Evolutionary conservation across 2,329 filamentous ascomycete species (phyloP), one percentile per base, ranked within the genome.

Genomic region (Dactylellina cionopaga): DNA sequence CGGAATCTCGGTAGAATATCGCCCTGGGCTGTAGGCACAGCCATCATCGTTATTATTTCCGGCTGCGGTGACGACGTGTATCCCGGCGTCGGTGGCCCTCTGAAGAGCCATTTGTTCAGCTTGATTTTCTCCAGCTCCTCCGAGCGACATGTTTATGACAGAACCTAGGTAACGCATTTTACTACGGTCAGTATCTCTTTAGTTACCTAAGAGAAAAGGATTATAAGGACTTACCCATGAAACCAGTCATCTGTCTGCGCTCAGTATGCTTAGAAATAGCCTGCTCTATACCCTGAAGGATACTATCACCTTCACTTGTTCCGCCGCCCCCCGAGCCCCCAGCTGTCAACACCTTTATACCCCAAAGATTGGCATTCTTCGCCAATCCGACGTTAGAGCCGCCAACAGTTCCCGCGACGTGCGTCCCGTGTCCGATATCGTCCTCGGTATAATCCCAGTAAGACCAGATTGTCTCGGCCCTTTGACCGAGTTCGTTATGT

Each of bases 131-230:
- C 80, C 29, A 78, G 66, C 0, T 6, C 83, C 83, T 11, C 85
- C 85, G 0, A 88, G 81, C n/a, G 84, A 87, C 83, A 88, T 84
- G 79, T 82, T 85, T 63, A 86, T 82, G 11, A 87, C 84, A 3
- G 84, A 75, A 74, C 59, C 59, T 33, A 37, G 27, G 10, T 7
- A 24, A 17, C 13, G n/a, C n/a, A 5, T 5, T 5, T 25, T 5
- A n/a, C 17, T 13, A 27, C 15, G 22, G 33, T 35, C 33, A 22
- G 9, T 11, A 13, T 6, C 10, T 24, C 5, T 33, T 31, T 17
- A 2, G n/a, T 13, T 58, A 41, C 15, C 10, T 17, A 44, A 15
- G 2, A 33, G 15, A 5, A 17, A n/a, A 17, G 11, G 2, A 49
- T 15, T 5, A 41, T 41, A n/a, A n/a, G 37, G 11, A 27, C 41